Evolutionary conservation across 768 basidiomycete species (phyloP), one percentile per base, ranked within the genome.

Genomic region (Kwoniella bestiolae): DNA sequence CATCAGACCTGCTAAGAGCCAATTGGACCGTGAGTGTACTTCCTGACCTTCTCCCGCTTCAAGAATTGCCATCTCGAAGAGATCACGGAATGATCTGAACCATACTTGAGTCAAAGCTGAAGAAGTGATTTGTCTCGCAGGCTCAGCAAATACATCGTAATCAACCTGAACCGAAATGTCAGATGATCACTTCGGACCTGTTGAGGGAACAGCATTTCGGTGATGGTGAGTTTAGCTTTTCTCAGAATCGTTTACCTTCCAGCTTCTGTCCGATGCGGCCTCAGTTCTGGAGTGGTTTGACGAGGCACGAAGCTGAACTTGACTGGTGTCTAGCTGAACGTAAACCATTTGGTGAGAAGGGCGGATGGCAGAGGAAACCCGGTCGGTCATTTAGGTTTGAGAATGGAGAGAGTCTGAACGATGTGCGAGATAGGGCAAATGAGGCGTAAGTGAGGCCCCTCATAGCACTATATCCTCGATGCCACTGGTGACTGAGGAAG

Each of bases 141-240:
- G 77, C 76, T 29, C 74, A 76, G 50, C 80, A 77, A 56, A 75
- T 81, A 29, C 72, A 79, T 58, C 60, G 63, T 29, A 67, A 78
- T 46, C 72, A 77, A 66, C 63, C 69, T 3, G 67, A 73, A 21
- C 77, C 78, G 0, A 71, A 72, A 56, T 80, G 81, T 5, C 66
- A 72, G 6, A 56, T 82, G 45, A 80, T 78, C 5, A 63, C 75
- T 21, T 74, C 77, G 0, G 61, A 69, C 1, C 55, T 83, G n/a
- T 65, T 84, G 3, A 73, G 82, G 12, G 83, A 84, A 65, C 83
- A 84, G 67, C 75, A 82, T 70, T 84, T 82, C 41, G 83, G 83
- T 7, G 74, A 75, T 60, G 83, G 82, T 56, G 77, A 77, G 72
- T 79, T 67, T 26, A 52, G 14, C 7, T 52, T 11, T n/a, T n/a